These are phyloP conservation scores for Chlorella sp. DNA, from an alignment of 139 green algal genomes.

Conservation along the genomic window DNA sequence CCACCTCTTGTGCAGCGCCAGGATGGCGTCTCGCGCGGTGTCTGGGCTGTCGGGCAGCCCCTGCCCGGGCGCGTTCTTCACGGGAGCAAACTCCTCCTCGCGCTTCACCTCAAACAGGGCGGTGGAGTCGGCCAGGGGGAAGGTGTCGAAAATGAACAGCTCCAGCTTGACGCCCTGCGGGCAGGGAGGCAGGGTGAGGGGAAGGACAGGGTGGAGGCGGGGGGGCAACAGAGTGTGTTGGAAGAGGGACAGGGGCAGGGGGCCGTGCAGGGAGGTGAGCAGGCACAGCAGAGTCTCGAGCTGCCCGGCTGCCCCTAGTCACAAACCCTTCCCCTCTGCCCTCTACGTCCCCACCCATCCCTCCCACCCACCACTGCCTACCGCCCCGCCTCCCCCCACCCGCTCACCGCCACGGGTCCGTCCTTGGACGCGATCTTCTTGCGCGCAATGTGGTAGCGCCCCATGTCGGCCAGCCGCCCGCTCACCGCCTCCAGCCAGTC, in stretches of 20 bases:
- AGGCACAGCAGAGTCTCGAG: neutral
- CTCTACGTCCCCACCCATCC: too few species aligned
- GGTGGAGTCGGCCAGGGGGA: constrained; percentile 64
- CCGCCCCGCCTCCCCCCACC: neutral
- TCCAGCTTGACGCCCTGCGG: constrained; percentile 93
- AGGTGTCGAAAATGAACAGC: constrained; percentile 98
- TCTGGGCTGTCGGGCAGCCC: constrained; percentile 80
- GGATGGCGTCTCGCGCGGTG: constrained; percentile 76
- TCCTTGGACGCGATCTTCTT: constrained; percentile 87
- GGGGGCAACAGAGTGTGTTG: neutral
- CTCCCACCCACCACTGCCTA: neutral
- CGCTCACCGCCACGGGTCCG: constrained; percentile 49
- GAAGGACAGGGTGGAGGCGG: neutral
- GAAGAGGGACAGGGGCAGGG: too few species aligned
- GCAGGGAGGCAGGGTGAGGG: neutral
- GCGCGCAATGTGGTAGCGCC: constrained; percentile 86
- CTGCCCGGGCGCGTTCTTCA: constrained; percentile 86
- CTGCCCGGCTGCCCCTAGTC: neutral
- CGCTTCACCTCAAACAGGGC: constrained; percentile 73
- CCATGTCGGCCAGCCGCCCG: constrained; percentile 34
- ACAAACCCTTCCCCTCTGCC: neutral
- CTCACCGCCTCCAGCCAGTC: constrained; percentile 75
- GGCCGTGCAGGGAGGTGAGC: neutral
- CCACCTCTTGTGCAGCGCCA: constrained; percentile 75
- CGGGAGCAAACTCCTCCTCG: constrained; percentile 85